Evolutionary conservation across 192 early-diverging fungal genomes (phyloP), one percentile per base, ranked within the genome.

Genomic region (Linnemannia schmuckeri): DNA sequence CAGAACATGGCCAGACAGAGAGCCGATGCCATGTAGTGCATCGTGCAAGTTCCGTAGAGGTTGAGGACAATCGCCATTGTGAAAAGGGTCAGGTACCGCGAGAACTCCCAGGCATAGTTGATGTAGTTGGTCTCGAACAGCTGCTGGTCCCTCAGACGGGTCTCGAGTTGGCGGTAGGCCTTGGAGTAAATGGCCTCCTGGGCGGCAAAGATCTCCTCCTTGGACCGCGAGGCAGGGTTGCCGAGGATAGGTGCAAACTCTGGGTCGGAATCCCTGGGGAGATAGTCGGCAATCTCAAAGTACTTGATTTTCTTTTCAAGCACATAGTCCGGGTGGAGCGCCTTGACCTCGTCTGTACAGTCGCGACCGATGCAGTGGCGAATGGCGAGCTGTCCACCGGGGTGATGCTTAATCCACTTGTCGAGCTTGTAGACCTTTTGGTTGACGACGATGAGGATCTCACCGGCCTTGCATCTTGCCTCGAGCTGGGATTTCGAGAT

Each of bases 361-460:
- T 99, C 97, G 80, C 91, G 93, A 83, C 97, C 98, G 42, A 95
- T 91, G 91, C 96, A 94, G 89, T 98, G 96, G 87, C 91, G 88
- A 55, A 99, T 93, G 72, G 96, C 96, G n/a, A 97, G 90, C 55
- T 94, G 94, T 40, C 98, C 98, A 70, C 98, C 98, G 0, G 98
- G 98, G 82, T 99, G 98, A 78, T 91, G 92, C 83, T 94, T 92
- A 81, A 95, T 89, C 89, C 95, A 95, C 42, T 89, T 88, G 92
- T 97, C 93, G 27, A 98, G 91, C 88, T 96, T 95, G 93, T 97
- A 98, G 76, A 98, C 97, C 86, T 97, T 96, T 75, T 93, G 91
- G 52, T 95, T 92, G 78, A 96, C 95, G 40, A 99, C 93, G 78
- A 99, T 94, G 69, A 98, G 88, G 57, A 92, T 91, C 89, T 98